Evolutionary conservation across 1,139 yeast species (phyloP), one percentile per base, ranked within the genome.

Genomic region (Lodderomyces parapsilosis): DNA sequence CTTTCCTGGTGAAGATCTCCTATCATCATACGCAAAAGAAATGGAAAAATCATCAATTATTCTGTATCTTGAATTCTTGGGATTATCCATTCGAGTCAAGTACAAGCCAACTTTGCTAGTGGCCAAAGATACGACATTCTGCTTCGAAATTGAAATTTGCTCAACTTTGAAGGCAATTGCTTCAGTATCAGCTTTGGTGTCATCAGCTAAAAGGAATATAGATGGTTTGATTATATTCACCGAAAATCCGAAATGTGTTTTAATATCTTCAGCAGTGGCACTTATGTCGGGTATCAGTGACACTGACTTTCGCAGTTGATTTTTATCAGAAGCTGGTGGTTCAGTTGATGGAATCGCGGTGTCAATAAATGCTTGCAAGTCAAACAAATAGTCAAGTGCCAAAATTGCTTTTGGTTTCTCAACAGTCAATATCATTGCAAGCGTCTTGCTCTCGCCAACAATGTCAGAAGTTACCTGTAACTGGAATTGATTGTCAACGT

Each of bases 81-180:
- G 74, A 9, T 78, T 63, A 51, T 84, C 77, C 96, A 94, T 91
- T 20, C 71, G 74, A 41, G 91, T 81, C 50, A 93, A 67, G 55
- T 86, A 94, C 83, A 94, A 81, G 1, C 99, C 98, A 43, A 90
- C 79, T 49, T 86, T 87, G 51, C 83, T 80, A 0, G 88, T 84
- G 14, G 91, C 81, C 7, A 90, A 61, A 1, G 91, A 78, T 10
- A 75, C 60, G 2, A 80, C 74, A 47, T 81, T 80, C 54, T 86
- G 90, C 48, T 86, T 82, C 0, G 93, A 78, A 3, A 89, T 56
- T 38, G 86, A 66, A 7, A 91, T 64, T 55, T 91, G 96, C 45
- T 86, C 95, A 14, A 90, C 82, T 53, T 88, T 87, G 63, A 93
- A 86, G 1, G 93, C 96, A 47, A 93, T 76, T 0, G 99, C 99